Conservation (phyloP, 176 grass and related monocot genomes). For the Paspalum vaginatum region DNA sequence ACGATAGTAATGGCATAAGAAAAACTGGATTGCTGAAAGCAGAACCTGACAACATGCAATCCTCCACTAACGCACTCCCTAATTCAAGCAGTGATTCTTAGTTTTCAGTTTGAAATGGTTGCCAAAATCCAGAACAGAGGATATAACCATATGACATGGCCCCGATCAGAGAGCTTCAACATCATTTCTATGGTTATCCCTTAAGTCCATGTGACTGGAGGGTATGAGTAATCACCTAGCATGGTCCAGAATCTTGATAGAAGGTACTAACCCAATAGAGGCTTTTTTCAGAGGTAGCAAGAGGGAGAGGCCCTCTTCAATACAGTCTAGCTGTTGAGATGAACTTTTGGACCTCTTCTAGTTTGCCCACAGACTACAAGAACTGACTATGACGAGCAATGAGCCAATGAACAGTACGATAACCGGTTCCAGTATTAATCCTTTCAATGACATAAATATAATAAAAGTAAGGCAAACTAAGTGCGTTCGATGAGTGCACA, state of each 20-base stretch:
- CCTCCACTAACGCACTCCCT: background rate
- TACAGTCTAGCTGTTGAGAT: background rate
- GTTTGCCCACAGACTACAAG: background rate
- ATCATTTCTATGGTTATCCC: background rate
- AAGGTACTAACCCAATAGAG: background rate
- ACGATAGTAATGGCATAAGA: background rate
- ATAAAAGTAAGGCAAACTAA: constrained; percentile 9
- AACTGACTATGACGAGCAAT: background rate
- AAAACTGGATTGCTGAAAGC: constrained; percentile 10
- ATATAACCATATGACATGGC: background rate
- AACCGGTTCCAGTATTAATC: background rate
- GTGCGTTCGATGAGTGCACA: background rate
- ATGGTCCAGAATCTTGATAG: background rate
- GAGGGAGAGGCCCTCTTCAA: background rate
- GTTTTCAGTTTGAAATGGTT: background rate
- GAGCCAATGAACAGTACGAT: background rate
- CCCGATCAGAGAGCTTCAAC: background rate
- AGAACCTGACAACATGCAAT: background rate
- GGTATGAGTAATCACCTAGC: background rate
- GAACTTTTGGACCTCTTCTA: background rate
- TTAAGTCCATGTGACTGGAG: background rate
- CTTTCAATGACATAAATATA: background rate
- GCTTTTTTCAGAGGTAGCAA: background rate
- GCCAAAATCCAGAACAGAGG: background rate
- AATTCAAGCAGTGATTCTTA: background rate